These are phyloP conservation scores for Cyclocybe aegerita DNA, from an alignment of 768 basidiomycete species.

Conservation along the genomic window DNA sequence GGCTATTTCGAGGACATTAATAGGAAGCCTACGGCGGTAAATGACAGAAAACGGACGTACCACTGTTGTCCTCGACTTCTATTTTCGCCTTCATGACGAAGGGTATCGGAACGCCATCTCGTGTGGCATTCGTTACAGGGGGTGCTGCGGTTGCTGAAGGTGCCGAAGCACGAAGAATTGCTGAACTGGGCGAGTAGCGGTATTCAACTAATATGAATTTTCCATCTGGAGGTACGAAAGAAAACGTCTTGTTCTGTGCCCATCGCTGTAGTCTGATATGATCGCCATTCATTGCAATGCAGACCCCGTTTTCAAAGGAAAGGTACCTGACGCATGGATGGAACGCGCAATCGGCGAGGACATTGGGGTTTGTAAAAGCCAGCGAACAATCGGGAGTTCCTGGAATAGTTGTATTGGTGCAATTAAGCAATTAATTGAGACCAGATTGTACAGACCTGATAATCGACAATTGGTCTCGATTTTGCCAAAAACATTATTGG, in stretches of 20 bases:
- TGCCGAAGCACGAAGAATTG: conserved; percentile 27
- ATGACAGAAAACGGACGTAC: conserved; percentile 22
- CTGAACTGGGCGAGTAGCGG: conserved; percentile 53
- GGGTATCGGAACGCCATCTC: conserved; percentile 50
- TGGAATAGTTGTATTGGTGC: conserved; percentile 22
- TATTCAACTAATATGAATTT: conserved; percentile 85
- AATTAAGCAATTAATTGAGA: conserved; percentile 3
- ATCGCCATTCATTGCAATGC: background rate
- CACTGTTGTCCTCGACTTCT: conserved; percentile 42
- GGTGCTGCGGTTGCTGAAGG: conserved; percentile 20
- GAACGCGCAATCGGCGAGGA: conserved; percentile 79
- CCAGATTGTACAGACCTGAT: conserved; percentile 51
- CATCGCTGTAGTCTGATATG: conserved; percentile 56
- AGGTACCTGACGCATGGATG: conserved; percentile 89
- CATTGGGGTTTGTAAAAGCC: conserved; percentile 72
- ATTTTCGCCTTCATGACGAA: conserved; percentile 49
- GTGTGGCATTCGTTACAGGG: conserved; percentile 19
- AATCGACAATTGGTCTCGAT: conserved; percentile 77
- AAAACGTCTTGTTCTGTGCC: conserved; percentile 72
- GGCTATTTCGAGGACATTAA: conserved; percentile 31
- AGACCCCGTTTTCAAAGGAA: conserved; percentile 2
- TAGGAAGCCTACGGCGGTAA: background rate
- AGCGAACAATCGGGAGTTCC: conserved; percentile 89
- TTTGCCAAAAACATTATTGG: conserved; percentile 70
- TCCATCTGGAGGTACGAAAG: conserved; percentile 94